These are phyloP conservation scores for Coemansia sp. DNA, from an alignment of 192 early-diverging fungal genomes.

Conservation along the genomic window DNA sequence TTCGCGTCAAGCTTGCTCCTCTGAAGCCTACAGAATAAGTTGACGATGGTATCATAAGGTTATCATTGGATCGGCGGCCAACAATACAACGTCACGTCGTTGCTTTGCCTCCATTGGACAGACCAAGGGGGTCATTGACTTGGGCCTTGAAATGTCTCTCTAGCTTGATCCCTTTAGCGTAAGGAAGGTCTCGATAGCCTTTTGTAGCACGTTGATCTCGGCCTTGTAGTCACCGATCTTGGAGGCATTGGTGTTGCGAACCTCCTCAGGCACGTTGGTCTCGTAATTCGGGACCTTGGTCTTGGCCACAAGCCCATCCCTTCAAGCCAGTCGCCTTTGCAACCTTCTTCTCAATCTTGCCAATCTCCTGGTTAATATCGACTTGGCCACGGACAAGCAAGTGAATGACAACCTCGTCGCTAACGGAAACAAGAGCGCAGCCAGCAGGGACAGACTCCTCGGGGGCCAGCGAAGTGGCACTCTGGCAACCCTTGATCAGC, in stretches of 20 bases:
- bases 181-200: constrained; percentile 73
- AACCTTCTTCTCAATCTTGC: constrained; percentile 77
- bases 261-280: constrained; percentile 68
- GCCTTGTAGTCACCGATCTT: constrained; percentile 76
- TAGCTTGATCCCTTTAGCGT: constrained; percentile 57
- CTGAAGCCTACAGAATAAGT: too few species aligned
- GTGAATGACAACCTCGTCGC: constrained; percentile 71
- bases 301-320: constrained; percentile 64
- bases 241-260: constrained; percentile 69
- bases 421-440: constrained; percentile 73
- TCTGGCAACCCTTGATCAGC: constrained; percentile 75
- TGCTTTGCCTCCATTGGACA: too few species aligned
- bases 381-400: constrained; percentile 81
- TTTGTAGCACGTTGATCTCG: constrained; percentile 73
- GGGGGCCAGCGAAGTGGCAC: constrained; percentile 62
- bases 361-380: constrained; percentile 82
- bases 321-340: constrained; percentile 65
- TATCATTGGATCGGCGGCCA: too few species aligned
- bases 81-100: too few species aligned
- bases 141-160: too few species aligned
- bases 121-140: too few species aligned
- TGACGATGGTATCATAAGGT: too few species aligned
- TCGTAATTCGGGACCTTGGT: constrained; percentile 70
- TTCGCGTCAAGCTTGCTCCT: too few species aligned
- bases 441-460: constrained; percentile 70